Base-by-base conservation (phyloP, 495 filamentous ascomycete species). In the Neurospora terricola region DNA sequence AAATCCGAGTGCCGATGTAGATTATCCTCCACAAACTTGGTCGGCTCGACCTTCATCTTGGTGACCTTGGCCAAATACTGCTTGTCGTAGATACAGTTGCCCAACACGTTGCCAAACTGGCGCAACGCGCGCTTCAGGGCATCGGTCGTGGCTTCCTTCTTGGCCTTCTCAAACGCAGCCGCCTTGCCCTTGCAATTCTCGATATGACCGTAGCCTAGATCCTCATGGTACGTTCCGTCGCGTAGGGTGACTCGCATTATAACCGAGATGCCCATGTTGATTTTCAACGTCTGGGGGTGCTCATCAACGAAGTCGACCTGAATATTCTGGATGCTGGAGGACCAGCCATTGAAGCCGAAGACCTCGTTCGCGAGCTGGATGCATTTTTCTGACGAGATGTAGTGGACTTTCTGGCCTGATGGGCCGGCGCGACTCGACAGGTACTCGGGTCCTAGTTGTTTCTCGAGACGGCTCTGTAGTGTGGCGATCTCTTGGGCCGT, bases 281-380 rank as follows among this genome's bases (percentile, higher is more conserved):
- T 87, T 81, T 90, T 97, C 18, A 91, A 87, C 2, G 82, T 84
- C 71, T 84, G 80, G 1, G 84, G 81, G 66, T 87, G 80, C 78
- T 87, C 83, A 71, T 88, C 86, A 71, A 96, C 93, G 81, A 94
- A 98, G 80, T 99, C 96, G 69, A 98, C 91, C 77, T 94, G 90
- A 21, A 97, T 90, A 75, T 94, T 91, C 78, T 92, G 91, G 70
- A 99, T 96, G 62, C 89, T 88, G 71, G 92, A 96, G 14, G 93
- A 96, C 96, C 96, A 99, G 62, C 96, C 96, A 82, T 98, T 98
- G 85, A 99, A 99, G 10, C 96, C 96, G 82, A 99, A 98, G 5
- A 98, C 92, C 76, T 99, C 94, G 78, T 99, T 99, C 40, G 96
- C 96, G 42, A 99, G 90, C 70, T 91, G 92, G 76, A 99, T 98